Conservation (phyloP, 2,329 filamentous ascomycete species). For the Gaeumannomyces sp. region DNA sequence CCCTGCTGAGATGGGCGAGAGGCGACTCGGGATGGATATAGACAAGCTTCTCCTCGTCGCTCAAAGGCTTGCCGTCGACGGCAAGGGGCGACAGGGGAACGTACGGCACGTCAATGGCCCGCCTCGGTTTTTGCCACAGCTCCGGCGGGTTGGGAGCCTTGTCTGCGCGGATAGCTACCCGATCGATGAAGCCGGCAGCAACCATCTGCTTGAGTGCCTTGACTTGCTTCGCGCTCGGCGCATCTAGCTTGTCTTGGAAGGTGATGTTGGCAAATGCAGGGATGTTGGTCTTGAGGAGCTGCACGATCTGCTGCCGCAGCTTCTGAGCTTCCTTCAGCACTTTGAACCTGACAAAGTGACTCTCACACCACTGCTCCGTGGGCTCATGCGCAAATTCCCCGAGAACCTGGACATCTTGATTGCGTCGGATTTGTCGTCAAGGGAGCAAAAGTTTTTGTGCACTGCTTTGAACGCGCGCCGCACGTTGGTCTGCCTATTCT, state of each 20-base stretch:
- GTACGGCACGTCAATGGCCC: slow-evolving; percentile 91
- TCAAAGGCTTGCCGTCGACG: slow-evolving; percentile 29
- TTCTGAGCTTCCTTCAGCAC: slow-evolving; percentile 80
- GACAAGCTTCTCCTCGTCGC: slow-evolving; percentile 57
- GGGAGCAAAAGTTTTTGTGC: slow-evolving; percentile 70
- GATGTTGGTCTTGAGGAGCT: slow-evolving; percentile 71
- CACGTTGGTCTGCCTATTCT: slow-evolving; percentile 61
- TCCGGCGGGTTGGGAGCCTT: slow-evolving; percentile 68
- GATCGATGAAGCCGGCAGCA: slow-evolving; percentile 87
- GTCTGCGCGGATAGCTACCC: slow-evolving; percentile 88
- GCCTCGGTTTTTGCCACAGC: slow-evolving; percentile 60
- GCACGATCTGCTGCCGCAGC: slow-evolving; percentile 74
- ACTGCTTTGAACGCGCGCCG: slow-evolving; percentile 59
- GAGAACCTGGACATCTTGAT: slow-evolving; percentile 85
- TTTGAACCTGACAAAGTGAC: slow-evolving; percentile 82
- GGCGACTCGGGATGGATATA: slow-evolving; percentile 84
- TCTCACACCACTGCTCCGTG: slow-evolving; percentile 67
- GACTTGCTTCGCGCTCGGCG: slow-evolving; percentile 61
- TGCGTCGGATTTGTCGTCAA: slow-evolving; percentile 79
- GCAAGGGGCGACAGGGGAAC: slow-evolving; percentile 71
- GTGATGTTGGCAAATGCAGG: slow-evolving; percentile 54
- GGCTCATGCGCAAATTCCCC: slow-evolving; percentile 77
- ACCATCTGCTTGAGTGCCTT: slow-evolving; percentile 84
- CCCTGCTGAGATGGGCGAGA: slow-evolving; percentile 61
- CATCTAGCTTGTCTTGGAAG: slow-evolving; percentile 50